phyloP scores from a whole-genome alignment of 2,329 filamentous ascomycete genomes.

The Exophiala viscosa region DNA sequence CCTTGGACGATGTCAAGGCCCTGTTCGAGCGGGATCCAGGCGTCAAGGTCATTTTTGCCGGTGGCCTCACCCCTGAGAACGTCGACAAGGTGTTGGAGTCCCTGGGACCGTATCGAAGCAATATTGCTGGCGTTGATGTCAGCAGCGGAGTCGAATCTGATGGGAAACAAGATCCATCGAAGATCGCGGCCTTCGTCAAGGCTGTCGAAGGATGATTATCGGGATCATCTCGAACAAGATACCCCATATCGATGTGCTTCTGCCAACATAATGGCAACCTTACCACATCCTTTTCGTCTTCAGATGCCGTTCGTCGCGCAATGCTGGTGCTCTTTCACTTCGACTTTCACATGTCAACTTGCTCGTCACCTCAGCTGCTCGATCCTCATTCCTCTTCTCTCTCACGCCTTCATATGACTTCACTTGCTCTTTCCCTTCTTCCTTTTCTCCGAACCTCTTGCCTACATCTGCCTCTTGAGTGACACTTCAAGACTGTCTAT shows the following conservation, averaged over 20 bases:
- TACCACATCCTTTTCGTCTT: not conserved
- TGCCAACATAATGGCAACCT: not conserved
- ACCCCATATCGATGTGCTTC: not conserved
- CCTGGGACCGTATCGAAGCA: constrained; percentile 57
- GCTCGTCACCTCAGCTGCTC: no score
- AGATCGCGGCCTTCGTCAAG: constrained; percentile 76
- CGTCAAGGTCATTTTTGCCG: constrained; percentile 76
- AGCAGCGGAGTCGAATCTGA: constrained; percentile 88
- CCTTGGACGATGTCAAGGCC: constrained; percentile 65
- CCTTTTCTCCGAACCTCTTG: no score
- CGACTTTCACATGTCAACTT: no score
- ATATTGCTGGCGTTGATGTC: constrained; percentile 81
- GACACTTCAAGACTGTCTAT: no score
- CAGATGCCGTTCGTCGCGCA: not conserved
- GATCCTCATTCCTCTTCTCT: no score
- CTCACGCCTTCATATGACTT: no score
- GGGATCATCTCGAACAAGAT: not conserved
- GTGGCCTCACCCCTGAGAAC: constrained; percentile 77
- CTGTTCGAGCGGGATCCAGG: constrained; percentile 64
- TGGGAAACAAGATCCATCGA: constrained; percentile 74
- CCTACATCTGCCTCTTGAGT: no score
- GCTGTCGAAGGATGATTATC: constrained; percentile 56
- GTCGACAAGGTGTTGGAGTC: constrained; percentile 63
- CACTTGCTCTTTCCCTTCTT: no score
- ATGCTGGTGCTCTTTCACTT: not conserved